Evolutionary conservation across 2,329 filamentous ascomycete genomes (phyloP), one percentile per base, ranked within the genome.

Genomic region (Cercospora berteroae): DNA sequence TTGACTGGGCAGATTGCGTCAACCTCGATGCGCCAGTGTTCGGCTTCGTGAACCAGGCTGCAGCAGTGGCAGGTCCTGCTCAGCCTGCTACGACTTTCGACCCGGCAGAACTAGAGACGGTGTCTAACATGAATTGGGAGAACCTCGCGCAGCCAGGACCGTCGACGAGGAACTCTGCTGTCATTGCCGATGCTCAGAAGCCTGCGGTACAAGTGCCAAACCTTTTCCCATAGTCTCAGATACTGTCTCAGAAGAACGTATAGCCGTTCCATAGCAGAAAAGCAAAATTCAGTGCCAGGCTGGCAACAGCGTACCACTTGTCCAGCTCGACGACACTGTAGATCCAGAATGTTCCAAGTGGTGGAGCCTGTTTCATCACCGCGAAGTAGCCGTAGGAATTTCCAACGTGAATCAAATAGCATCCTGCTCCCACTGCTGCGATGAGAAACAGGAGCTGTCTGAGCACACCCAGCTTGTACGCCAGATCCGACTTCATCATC

Each of bases 281-380:
- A 1, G 74, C 78, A 62, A 83, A 73, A 13, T 88, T 84, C n/a
- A 81, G 77, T 48, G 81, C 64, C 23, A 86, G 79, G 55, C 84
- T 87, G n/a, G 81, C 74, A 25, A 89, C 81, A 0, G 91, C 91
- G 74, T 86, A 88, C 0, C 83, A 75, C 48, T 96, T 81, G 64
- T 92, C 86, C 80, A 97, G 85, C 81, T 99, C 95, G 57, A 98
- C 85, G 23, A 98, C 89, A 33, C 90, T 88, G 93, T 94, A 98
- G 4, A 98, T 86, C 94, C 94, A 98, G 18, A 98, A 79, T 48
- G 92, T 94, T 0, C 93, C 95, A 13, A 97, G 79, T 5, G 93
- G 89, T n/a, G 95, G 95, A 0, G 93, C 91, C 70, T 88, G 89
- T 82, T 97, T 96, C 92, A 98, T 94, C 20, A 96, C 89, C 6